Conservation (phyloP, 2,329 filamentous ascomycete species). For the Colletotrichum noveboracense region DNA sequence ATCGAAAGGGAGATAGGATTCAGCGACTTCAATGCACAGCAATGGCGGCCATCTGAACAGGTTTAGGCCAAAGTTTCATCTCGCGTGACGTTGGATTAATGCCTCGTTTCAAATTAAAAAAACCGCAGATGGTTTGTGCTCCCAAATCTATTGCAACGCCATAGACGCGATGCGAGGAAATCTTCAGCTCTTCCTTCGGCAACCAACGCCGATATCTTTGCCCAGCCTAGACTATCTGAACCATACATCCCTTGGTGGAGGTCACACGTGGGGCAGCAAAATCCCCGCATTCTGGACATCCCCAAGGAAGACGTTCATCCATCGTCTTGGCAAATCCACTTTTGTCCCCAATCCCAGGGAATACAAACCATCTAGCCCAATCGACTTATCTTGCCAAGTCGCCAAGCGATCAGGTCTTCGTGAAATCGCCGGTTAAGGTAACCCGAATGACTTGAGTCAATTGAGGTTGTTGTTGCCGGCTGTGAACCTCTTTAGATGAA, state of each 20-base stretch:
- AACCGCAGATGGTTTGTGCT: neutral
- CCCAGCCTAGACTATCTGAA: neutral
- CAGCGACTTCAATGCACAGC: neutral
- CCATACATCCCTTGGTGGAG: neutral
- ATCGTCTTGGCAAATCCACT: neutral
- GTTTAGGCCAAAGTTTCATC: neutral
- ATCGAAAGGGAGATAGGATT: neutral
- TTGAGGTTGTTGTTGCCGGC: neutral
- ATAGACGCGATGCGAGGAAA: neutral
- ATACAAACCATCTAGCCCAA: neutral
- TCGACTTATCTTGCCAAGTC: neutral
- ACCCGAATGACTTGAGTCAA: neutral
- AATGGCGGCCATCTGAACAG: neutral
- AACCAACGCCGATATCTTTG: neutral
- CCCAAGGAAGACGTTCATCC: neutral
- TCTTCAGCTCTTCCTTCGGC: neutral
- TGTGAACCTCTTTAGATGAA: neutral
- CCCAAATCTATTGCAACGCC: neutral
- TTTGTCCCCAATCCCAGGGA: neutral
- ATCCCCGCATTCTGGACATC: neutral
- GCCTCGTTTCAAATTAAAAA: rapidly evolving
- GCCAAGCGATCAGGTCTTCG: neutral
- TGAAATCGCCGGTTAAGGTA: neutral
- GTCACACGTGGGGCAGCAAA: neutral
- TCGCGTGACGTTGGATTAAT: neutral